These are phyloP conservation scores for Hymenotorrendiella dingleyae DNA, from an alignment of 2,329 filamentous ascomycete species.

Conservation along the genomic window DNA sequence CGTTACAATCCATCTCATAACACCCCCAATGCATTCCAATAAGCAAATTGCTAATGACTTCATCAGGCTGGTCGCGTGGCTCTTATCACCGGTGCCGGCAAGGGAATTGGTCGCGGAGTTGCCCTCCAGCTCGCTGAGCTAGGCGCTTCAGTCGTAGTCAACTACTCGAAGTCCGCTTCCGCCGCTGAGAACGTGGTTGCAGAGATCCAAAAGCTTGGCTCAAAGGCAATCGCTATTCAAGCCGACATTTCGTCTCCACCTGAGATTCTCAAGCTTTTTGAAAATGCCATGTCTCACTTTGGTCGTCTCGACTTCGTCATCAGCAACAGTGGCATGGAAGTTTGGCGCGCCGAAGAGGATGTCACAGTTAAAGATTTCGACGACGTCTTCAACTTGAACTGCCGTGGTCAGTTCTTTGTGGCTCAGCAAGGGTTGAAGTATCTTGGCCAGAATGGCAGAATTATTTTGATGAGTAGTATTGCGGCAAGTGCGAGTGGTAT, in stretches of 20 bases:
- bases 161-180: slow-evolving; percentile 53
- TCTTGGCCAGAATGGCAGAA: slow-evolving; percentile 61
- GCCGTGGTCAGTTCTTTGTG: slow-evolving; percentile 68
- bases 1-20: too few species aligned
- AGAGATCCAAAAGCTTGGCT: slow-evolving; percentile 45
- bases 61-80: slow-evolving; percentile 60
- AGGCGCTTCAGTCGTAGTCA: slow-evolving; percentile 43
- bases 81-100: slow-evolving; percentile 76
- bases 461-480: slow-evolving; percentile 60
- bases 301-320: slow-evolving; percentile 26
- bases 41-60: too few species aligned
- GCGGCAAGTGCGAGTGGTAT: slow-evolving; percentile 60
- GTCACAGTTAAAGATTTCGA: slow-evolving; percentile 27
- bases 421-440: slow-evolving; percentile 69
- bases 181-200: slow-evolving; percentile 51
- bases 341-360: slow-evolving; percentile 23
- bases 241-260: slow-evolving; percentile 52
- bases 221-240: slow-evolving; percentile 47
- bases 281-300: slow-evolving; percentile 23
- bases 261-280: slow-evolving; percentile 22
- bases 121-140: slow-evolving; percentile 34
- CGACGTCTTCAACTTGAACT: slow-evolving; percentile 56
- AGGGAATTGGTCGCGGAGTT: slow-evolving; percentile 62
- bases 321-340: slow-evolving; percentile 28
- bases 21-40: too few species aligned